Base-by-base conservation (phyloP, 2,329 filamentous ascomycete species). In the Penicillium rolfsii region DNA sequence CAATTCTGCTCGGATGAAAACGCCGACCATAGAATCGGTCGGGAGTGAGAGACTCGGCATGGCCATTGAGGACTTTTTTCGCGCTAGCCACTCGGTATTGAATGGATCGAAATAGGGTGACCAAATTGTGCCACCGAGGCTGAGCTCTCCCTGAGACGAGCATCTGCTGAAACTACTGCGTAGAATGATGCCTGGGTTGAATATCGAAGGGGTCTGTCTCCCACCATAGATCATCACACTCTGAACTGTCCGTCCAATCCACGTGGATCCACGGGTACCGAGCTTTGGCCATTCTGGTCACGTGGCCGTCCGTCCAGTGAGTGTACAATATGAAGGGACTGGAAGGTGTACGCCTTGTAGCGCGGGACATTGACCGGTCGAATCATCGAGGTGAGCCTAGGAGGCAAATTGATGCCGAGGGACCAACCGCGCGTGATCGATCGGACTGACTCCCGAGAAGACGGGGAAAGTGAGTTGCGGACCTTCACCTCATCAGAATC, bases 261-360 rank as follows among this genome's bases (percentile, higher is more conserved):
- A 52, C 49, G 30, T 52, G 49, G 49, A 52, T 52, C 22, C 49
- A 52, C 19, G 28, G 48, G 22, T 7, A 24, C 49, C 30, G 30
- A 52, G 49, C 49, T 52, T 35, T 52, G 30, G 35, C n/a, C 49
- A 1, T 12, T 12, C 14, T 36, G 11, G 48, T 36, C 22, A 16
- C n/a, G 14, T 19, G 11, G 30, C 5, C 12, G 22, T 14, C 19
- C 2, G n/a, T 43, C 26, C 26, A n/a, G 14, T 16, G 16, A 30
- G 24, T 5, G 4, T 46, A 46, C 26, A 41, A 41, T 28, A 3
- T 2, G 2, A 46, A 16, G 3, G 6, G 7, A 26, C 9, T n/a
- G 8, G 8, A 28, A 4, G 5, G 4, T 41, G 38, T 9, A 11
- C 22, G 40, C n/a, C 9, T 4, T 43, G 40, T 24, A 4, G 9